Evolutionary conservation across 2,329 filamentous ascomycete species (phyloP).

Genomic region (Trichoderma brevicompactum): DNA sequence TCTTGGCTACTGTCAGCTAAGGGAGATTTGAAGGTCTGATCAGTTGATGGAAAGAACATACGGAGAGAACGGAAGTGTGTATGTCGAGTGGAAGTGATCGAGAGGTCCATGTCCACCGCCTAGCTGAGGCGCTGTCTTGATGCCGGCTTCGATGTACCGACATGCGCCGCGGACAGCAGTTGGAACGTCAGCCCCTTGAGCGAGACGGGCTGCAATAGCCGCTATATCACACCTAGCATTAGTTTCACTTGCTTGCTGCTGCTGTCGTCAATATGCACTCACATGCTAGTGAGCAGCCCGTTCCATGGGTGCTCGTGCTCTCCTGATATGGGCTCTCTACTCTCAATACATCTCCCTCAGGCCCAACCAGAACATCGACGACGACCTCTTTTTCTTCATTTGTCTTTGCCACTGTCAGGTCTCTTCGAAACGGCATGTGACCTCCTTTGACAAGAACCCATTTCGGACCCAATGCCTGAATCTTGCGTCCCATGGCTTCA

Average conservation of each 20-base stretch:
- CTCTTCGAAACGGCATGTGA: slow-evolving; percentile 75
- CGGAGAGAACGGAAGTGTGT: slow-evolving; percentile 70
- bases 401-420: slow-evolving; percentile 61
- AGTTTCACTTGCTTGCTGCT: neutral
- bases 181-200: slow-evolving; percentile 60
- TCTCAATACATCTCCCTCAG: slow-evolving; percentile 56
- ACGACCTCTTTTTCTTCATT: slow-evolving; percentile 67
- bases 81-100: slow-evolving; percentile 77
- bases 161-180: slow-evolving; percentile 70
- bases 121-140: slow-evolving; percentile 64
- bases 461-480: slow-evolving; percentile 71
- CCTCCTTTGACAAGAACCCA: slow-evolving; percentile 91
- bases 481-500: slow-evolving; percentile 66
- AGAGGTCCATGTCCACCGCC: slow-evolving; percentile 73
- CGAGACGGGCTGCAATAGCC: slow-evolving; percentile 75
- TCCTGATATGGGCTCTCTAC: slow-evolving; percentile 73
- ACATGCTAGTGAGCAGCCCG: slow-evolving; percentile 92
- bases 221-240: slow-evolving; percentile 47
- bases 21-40: neutral
- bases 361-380: slow-evolving; percentile 76
- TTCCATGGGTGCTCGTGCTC: slow-evolving; percentile 88
- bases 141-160: slow-evolving; percentile 72
- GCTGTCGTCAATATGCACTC: slow-evolving; percentile 39
- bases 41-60: slow-evolving; percentile 39
- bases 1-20: slow-evolving; percentile 43